These are phyloP conservation scores for Ceratobasidium sp. DNA, from an alignment of 1,284 basidiomycete genomes.

Conservation along the genomic window DNA sequence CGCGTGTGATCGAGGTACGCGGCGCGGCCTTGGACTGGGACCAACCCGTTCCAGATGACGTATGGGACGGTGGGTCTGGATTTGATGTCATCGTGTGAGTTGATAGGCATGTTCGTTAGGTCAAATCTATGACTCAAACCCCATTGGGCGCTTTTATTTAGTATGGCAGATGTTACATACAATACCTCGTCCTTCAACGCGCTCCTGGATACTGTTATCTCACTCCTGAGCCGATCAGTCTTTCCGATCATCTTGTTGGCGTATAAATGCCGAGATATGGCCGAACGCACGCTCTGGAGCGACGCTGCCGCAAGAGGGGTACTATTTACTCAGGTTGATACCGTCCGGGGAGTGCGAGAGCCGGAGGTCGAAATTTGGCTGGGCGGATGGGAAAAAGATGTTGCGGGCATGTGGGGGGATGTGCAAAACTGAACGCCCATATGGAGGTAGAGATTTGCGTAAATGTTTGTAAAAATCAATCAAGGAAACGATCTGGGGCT, in stretches of 20 bases:
- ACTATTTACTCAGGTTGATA: conserved; percentile 61
- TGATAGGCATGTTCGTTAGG: no score
- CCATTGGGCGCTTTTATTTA: conserved; percentile 47
- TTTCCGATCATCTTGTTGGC: conserved; percentile 65
- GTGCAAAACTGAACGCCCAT: background rate
- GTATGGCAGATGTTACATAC: conserved; percentile 90
- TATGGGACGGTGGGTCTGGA: conserved; percentile 4
- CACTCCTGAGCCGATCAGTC: conserved; percentile 52
- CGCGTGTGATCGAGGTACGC: conserved; percentile 46
- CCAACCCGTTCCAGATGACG: conserved; percentile 42
- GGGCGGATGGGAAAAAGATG: conserved; percentile 42
- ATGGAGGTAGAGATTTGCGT: background rate
- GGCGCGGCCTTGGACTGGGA: conserved; percentile 79
- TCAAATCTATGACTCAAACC: background rate
- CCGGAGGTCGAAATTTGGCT: conserved; percentile 78
- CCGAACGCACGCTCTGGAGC: conserved; percentile 76
- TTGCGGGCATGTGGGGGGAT: conserved; percentile 1
- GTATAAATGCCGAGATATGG: conserved; percentile 81
- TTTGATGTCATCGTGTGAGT: conserved; percentile 43
- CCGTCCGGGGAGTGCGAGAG: conserved; percentile 62
- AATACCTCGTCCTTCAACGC: conserved; percentile 83
- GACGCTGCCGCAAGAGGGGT: conserved; percentile 61
- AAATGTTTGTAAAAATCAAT: background rate
- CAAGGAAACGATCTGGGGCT: background rate
- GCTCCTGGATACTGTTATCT: conserved; percentile 63